Conservation (phyloP, 73 alveolate genomes). For the Vitrella brassicaformis region DNA sequence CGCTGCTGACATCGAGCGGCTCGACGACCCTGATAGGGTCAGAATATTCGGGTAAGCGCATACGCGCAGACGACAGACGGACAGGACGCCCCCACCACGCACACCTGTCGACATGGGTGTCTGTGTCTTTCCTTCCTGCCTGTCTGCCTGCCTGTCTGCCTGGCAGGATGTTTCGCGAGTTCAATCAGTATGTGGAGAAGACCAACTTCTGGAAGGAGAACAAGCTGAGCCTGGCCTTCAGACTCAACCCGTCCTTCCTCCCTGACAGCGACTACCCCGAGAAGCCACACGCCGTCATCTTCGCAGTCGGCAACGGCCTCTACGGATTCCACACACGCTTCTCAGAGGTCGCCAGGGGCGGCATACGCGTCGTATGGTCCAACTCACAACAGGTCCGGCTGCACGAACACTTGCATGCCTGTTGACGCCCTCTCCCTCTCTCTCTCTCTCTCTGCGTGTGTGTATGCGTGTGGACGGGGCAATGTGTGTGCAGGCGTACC, state of each 20-base stretch:
- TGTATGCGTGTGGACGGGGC: not conserved
- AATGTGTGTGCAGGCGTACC: not conserved
- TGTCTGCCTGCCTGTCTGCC: no score
- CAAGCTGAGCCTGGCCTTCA: not conserved
- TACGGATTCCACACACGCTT: slow-evolving; percentile 30
- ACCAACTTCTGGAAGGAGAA: not conserved
- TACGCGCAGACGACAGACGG: no score
- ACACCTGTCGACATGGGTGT: no score
- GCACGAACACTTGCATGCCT: not conserved
- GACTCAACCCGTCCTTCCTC: not conserved
- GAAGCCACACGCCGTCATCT: not conserved
- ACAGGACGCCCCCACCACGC: no score
- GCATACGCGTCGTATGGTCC: not conserved
- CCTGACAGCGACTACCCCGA: not conserved
- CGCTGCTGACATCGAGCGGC: no score
- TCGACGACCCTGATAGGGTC: no score
- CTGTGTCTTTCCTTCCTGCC: no score
- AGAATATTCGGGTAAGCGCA: no score
- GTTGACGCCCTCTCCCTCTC: not conserved
- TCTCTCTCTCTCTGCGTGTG: not conserved
- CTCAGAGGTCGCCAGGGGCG: slow-evolving; percentile 25
- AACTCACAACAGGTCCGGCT: not conserved
- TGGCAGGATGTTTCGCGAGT: no score
- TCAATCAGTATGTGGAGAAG: not conserved
- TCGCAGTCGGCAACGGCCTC: slow-evolving; percentile 7